Evolutionary conservation across 495 filamentous ascomycete species (phyloP).

Genomic region (Aspergillus nidulans): DNA sequence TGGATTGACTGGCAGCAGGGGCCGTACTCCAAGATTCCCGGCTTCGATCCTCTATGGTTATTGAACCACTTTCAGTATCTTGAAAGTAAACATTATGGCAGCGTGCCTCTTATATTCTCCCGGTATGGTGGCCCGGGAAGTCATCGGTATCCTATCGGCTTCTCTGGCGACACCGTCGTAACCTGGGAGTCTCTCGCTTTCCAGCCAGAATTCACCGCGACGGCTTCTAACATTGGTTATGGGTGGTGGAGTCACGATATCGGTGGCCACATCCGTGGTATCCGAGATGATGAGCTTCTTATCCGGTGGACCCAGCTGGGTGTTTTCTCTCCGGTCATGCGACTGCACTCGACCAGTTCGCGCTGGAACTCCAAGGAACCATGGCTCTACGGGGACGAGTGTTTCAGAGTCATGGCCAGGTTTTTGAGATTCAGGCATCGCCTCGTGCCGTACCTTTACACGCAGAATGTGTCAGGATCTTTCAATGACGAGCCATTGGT

Average conservation of each 20-base stretch:
- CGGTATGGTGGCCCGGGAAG: constrained; percentile 55
- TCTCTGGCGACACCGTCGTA: constrained; percentile 54
- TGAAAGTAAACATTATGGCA: constrained; percentile 33
- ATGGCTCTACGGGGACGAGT: constrained; percentile 45
- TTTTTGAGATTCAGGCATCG: constrained; percentile 48
- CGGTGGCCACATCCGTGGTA: constrained; percentile 51
- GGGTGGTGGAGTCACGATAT: constrained; percentile 66
- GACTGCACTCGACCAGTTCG: constrained; percentile 50
- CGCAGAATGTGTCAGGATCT: constrained; percentile 45
- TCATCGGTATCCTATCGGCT: constrained; percentile 58
- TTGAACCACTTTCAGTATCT: constrained; percentile 59
- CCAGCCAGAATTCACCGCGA: constrained; percentile 60
- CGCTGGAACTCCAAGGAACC: constrained; percentile 54
- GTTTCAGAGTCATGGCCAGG: constrained; percentile 36
- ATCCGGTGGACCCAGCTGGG: constrained; percentile 57
- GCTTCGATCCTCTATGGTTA: constrained; percentile 59
- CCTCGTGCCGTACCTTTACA: constrained; percentile 54
- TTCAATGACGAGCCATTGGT: constrained; percentile 45
- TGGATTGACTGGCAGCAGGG: constrained; percentile 67
- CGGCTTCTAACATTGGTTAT: constrained; percentile 59
- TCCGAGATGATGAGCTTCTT: constrained; percentile 48
- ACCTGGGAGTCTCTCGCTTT: constrained; percentile 55
- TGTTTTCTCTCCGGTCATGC: constrained; percentile 53
- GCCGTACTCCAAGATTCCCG: constrained; percentile 41
- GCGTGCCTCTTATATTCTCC: constrained; percentile 41